Evolutionary conservation across 225 moss, liverwort and hornwort species (phyloP).

Genomic region (Polytrichum formosum): DNA sequence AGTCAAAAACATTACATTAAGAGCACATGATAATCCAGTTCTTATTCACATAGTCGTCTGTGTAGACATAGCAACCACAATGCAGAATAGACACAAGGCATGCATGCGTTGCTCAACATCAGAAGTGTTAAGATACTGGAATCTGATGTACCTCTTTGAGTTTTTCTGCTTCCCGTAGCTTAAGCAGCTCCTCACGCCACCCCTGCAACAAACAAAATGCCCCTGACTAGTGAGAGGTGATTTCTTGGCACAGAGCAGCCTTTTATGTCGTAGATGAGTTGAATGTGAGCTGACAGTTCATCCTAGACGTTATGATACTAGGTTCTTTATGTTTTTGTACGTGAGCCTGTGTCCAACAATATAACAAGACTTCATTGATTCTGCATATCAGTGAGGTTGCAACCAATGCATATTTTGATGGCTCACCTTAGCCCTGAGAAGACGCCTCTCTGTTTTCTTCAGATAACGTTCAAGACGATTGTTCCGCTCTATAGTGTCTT

Average conservation of each 20-base stretch:
- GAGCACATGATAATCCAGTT: not conserved
- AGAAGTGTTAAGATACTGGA: constrained; percentile 1
- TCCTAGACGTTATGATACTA: not conserved
- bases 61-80: not conserved
- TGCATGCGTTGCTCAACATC: not conserved
- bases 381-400: not conserved
- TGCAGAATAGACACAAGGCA: not conserved
- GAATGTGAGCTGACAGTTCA: constrained; percentile 1
- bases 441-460: constrained; percentile 44
- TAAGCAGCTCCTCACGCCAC: constrained; percentile 46
- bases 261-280: constrained; percentile 1
- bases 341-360: not conserved
- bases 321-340: not conserved
- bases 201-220: constrained; percentile 14
- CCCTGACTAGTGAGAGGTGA: not conserved
- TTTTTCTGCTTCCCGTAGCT: constrained; percentile 23
- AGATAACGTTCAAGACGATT: constrained; percentile 36
- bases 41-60: not conserved
- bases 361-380: not conserved
- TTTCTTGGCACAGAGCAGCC: not conserved
- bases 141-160: constrained; percentile 23
- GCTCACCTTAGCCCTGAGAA: constrained; percentile 38
- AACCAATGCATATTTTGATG: not conserved
- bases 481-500: constrained; percentile 46
- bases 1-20: not conserved